Evolutionary conservation across 2,329 filamentous ascomycete species (phyloP).

Genomic region (Diaporthe eres): DNA sequence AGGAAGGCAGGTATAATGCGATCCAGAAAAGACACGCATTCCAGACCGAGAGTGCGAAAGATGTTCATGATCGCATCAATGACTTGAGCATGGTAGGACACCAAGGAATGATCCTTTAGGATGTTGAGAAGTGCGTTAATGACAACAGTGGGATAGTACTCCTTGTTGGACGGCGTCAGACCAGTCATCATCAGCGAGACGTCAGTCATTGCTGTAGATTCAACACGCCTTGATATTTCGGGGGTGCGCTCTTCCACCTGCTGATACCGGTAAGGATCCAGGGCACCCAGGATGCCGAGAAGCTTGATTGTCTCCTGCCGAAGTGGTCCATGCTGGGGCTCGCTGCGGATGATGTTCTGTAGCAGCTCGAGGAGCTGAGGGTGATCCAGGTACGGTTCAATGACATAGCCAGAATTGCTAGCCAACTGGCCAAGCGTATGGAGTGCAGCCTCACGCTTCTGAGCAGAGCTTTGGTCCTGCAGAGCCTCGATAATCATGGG

Average conservation of each 20-base stretch:
- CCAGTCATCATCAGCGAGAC: conserved; percentile 99
- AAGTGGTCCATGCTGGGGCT: conserved; percentile 84
- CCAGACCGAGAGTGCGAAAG: conserved; percentile 94
- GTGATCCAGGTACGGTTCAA: conserved; percentile 94
- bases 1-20: conserved; percentile 96
- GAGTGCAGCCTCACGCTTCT: conserved; percentile 91
- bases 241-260: conserved; percentile 92
- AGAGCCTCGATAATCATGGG: conserved; percentile 93
- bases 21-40: conserved; percentile 94
- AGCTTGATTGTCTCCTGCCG: conserved; percentile 96
- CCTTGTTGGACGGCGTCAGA: conserved; percentile 94
- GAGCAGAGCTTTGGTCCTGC: conserved; percentile 91
- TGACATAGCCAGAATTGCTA: conserved; percentile 97
- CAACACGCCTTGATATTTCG: conserved; percentile 79
- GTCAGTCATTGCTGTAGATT: conserved; percentile 82
- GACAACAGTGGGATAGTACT: conserved; percentile 98
- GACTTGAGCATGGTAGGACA: conserved; percentile 91
- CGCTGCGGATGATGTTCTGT: conserved; percentile 93
- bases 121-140: conserved; percentile 96
- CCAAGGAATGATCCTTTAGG: conserved; percentile 89
- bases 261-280: conserved; percentile 97
- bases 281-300: conserved; percentile 92
- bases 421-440: conserved; percentile 92
- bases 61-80: conserved; percentile 99
- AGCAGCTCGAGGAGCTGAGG: conserved; percentile 93